Conservation (phyloP, 2,329 filamentous ascomycete species). For the Alternaria rosae region DNA sequence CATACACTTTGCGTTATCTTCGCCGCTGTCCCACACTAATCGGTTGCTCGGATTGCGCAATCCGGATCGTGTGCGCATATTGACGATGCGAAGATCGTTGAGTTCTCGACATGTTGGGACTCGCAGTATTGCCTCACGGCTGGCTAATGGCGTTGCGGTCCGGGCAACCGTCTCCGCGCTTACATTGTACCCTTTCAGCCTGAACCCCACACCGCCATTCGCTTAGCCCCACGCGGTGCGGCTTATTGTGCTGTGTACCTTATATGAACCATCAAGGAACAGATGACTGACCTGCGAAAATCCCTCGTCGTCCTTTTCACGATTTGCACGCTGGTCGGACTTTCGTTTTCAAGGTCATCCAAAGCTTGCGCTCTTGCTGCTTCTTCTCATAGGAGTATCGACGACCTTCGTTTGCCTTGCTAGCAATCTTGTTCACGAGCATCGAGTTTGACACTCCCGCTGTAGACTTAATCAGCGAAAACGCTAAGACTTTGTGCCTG, state of each 20-base stretch:
- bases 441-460: constrained; percentile 6
- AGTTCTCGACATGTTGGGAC: constrained; percentile 3
- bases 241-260: constrained; percentile 29
- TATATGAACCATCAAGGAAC: constrained; percentile 32
- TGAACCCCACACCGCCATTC: constrained; percentile 42
- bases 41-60: constrained; percentile 8
- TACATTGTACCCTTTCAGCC: constrained; percentile 32
- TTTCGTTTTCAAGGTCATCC: constrained; percentile 9
- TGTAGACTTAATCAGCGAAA: constrained; percentile 11
- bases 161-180: constrained; percentile 42
- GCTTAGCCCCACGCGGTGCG: constrained; percentile 44
- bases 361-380: constrained; percentile 1
- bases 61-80: neutral
- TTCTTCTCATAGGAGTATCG: constrained; percentile 7
- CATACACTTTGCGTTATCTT: neutral
- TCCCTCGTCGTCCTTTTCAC: constrained; percentile 10
- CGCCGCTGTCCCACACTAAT: neutral
- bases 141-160: constrained; percentile 44
- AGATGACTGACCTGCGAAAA: constrained; percentile 13
- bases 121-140: constrained; percentile 1
- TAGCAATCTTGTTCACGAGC: constrained; percentile 4
- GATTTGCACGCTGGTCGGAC: constrained; percentile 3
- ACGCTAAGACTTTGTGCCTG: constrained; percentile 16
- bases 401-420: constrained; percentile 12
- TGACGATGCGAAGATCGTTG: constrained; percentile 4